These are phyloP conservation scores for Pseudozyma pruni DNA, from an alignment of 1,284 basidiomycete genomes.

Conservation along the genomic window DNA sequence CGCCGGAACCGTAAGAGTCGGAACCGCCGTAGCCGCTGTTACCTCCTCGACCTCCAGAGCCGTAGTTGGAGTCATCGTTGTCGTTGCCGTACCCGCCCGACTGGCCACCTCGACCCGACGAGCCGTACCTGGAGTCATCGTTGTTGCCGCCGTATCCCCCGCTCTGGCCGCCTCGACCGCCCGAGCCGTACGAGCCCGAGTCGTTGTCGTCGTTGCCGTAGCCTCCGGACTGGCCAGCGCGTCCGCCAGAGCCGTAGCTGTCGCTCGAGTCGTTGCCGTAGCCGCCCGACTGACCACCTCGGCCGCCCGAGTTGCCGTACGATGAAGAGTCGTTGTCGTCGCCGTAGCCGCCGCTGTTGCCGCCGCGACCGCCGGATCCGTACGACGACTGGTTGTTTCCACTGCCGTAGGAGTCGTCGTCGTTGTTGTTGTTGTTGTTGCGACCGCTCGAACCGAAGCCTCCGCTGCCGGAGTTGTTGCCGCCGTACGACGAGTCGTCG, in stretches of 20 bases:
- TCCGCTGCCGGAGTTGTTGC: conserved; percentile 12
- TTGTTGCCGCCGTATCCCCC: conserved; percentile 1
- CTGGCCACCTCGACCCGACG: not conserved
- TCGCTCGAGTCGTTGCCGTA: conserved; percentile 17
- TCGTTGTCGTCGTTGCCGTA: conserved; percentile 10
- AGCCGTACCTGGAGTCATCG: conserved; percentile 11
- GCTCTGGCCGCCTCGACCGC: not conserved
- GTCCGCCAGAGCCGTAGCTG: conserved; percentile 8
- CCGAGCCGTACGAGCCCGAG: not conserved
- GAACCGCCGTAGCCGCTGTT: not conserved
- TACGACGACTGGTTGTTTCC: conserved; percentile 7
- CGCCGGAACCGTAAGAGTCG: not conserved
- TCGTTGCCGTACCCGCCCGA: not conserved
- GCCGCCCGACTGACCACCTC: conserved; percentile 4
- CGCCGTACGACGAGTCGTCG: conserved; percentile 10
- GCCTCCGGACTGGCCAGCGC: conserved; percentile 5
- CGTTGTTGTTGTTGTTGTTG: conserved; percentile 13
- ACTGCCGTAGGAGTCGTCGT: conserved; percentile 27
- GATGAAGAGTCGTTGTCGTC: conserved; percentile 16
- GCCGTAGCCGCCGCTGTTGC: conserved; percentile 12
- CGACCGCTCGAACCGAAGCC: conserved; percentile 11
- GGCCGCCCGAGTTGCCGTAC: conserved; percentile 16
- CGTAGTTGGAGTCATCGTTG: conserved; percentile 19
- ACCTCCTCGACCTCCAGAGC: conserved; percentile 5
- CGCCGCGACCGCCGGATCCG: conserved; percentile 3